Evolutionary conservation across 352 stramenopile genomes (phyloP).

Genomic region (Globisporangium radiosum): DNA sequence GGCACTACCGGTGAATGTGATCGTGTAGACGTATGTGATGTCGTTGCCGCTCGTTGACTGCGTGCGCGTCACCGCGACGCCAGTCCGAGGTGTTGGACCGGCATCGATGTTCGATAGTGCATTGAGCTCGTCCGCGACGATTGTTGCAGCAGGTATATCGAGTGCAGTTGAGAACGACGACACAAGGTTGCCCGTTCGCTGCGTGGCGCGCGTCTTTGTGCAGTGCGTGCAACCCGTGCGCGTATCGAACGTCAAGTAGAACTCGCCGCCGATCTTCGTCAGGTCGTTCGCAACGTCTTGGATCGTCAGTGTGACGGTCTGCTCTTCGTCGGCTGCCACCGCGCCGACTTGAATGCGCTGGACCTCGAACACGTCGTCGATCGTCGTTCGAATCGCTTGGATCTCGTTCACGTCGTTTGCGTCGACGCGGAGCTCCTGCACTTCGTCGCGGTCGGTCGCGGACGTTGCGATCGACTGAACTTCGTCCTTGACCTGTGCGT

Average conservation of each 20-base stretch:
- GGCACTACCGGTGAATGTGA: slow-evolving; percentile 81
- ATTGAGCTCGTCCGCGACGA: slow-evolving; percentile 24
- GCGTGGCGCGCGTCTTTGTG: slow-evolving; percentile 46
- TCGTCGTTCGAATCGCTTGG: slow-evolving; percentile 81
- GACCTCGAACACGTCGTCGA: slow-evolving; percentile 74
- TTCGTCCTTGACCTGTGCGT: slow-evolving; percentile 76
- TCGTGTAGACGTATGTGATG: slow-evolving; percentile 67
- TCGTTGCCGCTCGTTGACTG: slow-evolving; percentile 23
- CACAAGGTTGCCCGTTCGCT: slow-evolving; percentile 35
- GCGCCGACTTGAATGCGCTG: slow-evolving; percentile 83
- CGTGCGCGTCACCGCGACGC: slow-evolving; percentile 29
- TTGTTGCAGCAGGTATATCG: slow-evolving; percentile 15
- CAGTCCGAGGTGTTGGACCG: background rate
- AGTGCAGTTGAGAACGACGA: slow-evolving; percentile 21
- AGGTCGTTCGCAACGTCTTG: slow-evolving; percentile 45
- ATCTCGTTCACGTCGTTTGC: slow-evolving; percentile 90
- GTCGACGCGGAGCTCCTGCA: slow-evolving; percentile 79
- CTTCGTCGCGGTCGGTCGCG: slow-evolving; percentile 89
- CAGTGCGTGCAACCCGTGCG: slow-evolving; percentile 79
- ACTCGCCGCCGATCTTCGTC: slow-evolving; percentile 35
- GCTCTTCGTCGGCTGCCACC: slow-evolving; percentile 61
- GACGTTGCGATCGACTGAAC: slow-evolving; percentile 89
- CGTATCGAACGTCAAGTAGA: slow-evolving; percentile 58
- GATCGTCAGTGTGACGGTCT: slow-evolving; percentile 78
- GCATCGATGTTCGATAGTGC: slow-evolving; percentile 51